phyloP scores from a whole-genome alignment of 306 rosid genomes.

The Corylus heterophylla region DNA sequence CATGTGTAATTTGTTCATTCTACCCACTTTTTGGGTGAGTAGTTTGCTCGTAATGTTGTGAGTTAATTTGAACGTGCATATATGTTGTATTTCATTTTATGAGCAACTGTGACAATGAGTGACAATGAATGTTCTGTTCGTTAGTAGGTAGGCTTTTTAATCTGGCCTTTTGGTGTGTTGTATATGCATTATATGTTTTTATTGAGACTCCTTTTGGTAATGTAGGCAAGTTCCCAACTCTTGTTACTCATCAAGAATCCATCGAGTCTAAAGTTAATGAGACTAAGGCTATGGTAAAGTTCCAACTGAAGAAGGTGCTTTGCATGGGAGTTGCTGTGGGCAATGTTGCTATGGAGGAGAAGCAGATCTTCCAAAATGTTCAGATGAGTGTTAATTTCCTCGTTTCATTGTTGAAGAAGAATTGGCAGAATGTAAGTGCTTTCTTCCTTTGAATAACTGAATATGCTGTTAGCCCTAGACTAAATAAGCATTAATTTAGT shows the following conservation, averaged over 20 bases:
- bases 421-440: conserved; percentile 84
- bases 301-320: conserved; percentile 85
- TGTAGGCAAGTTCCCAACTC: conserved; percentile 80
- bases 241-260: conserved; percentile 83
- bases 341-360: conserved; percentile 83
- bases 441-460: neutral
- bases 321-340: conserved; percentile 96
- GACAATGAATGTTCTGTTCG: neutral
- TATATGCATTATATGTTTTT: neutral
- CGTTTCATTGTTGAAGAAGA: conserved; percentile 78
- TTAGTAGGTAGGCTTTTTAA: neutral
- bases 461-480: neutral
- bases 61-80: neutral
- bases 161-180: neutral
- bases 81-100: neutral
- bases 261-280: conserved; percentile 77
- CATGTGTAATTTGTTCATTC: neutral
- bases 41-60: neutral
- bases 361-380: conserved; percentile 83
- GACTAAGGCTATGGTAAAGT: conserved; percentile 81
- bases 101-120: neutral
- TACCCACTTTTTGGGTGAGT: neutral
- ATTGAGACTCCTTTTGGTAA: neutral
- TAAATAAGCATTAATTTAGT: neutral
- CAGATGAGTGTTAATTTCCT: conserved; percentile 84